Percentiles rank a stretch among this genome's conserved stretches.
phyloP scores from a whole-genome alignment of 73 alveolate genomes.

The Paramecium sexaurelia region DNA sequence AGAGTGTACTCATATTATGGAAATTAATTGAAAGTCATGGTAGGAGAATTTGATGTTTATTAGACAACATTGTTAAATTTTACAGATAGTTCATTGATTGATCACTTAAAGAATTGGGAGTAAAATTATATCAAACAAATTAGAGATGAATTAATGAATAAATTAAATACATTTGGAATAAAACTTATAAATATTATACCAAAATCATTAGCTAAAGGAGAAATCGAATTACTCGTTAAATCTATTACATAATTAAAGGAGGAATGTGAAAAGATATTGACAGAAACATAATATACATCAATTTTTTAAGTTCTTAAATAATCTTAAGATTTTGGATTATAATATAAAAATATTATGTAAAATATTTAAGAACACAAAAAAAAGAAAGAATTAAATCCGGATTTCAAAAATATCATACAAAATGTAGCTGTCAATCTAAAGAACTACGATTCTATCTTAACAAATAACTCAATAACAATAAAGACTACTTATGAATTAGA shows the following conservation, averaged over 20 bases:
- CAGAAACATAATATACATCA: not conserved
- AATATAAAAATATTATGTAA: not conserved
- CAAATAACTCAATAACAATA: not conserved
- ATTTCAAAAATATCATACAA: not conserved
- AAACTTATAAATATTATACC: not conserved
- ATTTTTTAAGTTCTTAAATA: not conserved
- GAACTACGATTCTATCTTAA: not conserved
- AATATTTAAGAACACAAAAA: slow-evolving; percentile 19
- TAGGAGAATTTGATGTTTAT: slow-evolving; percentile 48
- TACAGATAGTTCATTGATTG: not conserved
- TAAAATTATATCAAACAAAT: not conserved
- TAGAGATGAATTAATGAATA: slow-evolving; percentile 33
- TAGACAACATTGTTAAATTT: slow-evolving; percentile 10
- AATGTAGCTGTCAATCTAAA: slow-evolving; percentile 11
- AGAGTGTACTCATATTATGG: slow-evolving; percentile 26
- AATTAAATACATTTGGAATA: not conserved
- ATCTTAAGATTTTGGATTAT: slow-evolving; percentile 11
- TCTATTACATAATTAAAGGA: slow-evolving; percentile 19
- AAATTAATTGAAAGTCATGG: slow-evolving; percentile 3
- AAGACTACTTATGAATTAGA: slow-evolving; percentile 13
- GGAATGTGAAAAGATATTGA: not conserved
- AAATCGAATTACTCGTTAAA: not conserved
- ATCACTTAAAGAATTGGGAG: not conserved
- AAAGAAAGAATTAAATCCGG: slow-evolving; percentile 45
- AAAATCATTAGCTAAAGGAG: not conserved